Base-by-base conservation (phyloP, 805 yeast genomes). In the Sugiyamaella qingdaonensis region DNA sequence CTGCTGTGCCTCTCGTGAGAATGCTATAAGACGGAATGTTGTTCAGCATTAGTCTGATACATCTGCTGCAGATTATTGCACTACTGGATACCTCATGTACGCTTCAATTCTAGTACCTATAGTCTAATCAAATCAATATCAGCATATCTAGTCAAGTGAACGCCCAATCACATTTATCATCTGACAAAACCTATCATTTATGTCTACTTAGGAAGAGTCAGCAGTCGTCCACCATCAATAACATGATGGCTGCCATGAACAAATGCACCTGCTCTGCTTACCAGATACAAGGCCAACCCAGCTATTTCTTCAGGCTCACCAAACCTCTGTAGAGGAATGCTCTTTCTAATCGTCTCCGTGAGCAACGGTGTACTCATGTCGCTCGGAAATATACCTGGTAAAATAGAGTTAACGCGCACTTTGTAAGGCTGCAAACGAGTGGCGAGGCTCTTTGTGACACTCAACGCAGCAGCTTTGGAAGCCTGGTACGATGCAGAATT, bases 241-340 rank as follows among this genome's bases (percentile, higher is more conserved):
- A 72, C 72, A 37, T 84, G 70, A 61, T 83, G 87, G n/a, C 83
- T 64, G 44, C 90, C 91, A 9, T 85, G 81, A 39, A 84, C 77
- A 66, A 76, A 85, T 7, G 81, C 75, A 27, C 88, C 78, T 10
- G 88, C 88, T 61, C 80, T 82, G 46, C 85, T 77, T 1, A 87
- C 88, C 57, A 85, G 69, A 68, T 81, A 85, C 51, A 85, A 62
- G 65, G 81, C 84, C 8, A 88, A 86, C 53, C 89, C 89, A 4
- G 79, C 81, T 59, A 85, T 71, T 60, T 85, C 90, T 58, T 78
- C 73, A 16, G 88, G 85, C 18, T 72, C 63, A 13, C 82, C 88
- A 64, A 81, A 78, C 68, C 88, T 76, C 4, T 86, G 86, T 68
- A 79, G 61, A 54, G 91, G 90, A 21, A 74, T 74, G 54, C 70